phyloP scores from a whole-genome alignment of 768 basidiomycete species.

The Leucosporidium yakuticum region DNA sequence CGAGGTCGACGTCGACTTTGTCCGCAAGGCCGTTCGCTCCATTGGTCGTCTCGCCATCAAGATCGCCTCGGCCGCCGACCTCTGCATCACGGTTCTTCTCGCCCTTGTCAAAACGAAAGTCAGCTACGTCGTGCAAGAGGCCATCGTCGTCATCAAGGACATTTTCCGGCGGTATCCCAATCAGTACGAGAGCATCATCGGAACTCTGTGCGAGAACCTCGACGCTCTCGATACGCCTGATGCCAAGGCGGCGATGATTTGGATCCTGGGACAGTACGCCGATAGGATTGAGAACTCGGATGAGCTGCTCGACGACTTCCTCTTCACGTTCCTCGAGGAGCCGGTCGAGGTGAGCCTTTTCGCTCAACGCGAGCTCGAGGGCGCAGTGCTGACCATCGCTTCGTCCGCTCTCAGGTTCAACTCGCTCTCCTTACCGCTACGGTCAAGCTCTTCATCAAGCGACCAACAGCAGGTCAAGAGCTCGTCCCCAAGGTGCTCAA shows the following conservation, averaged over 20 bases:
- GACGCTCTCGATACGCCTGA: constrained; percentile 92
- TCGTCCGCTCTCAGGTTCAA: constrained; percentile 66
- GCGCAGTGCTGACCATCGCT: neutral
- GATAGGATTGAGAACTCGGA: constrained; percentile 92
- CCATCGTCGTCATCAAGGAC: constrained; percentile 94
- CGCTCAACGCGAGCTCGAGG: neutral
- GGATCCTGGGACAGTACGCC: constrained; percentile 96
- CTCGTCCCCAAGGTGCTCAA: constrained; percentile 92
- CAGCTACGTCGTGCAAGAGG: constrained; percentile 93
- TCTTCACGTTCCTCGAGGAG: constrained; percentile 85
- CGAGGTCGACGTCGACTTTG: constrained; percentile 96
- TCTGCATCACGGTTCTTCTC: constrained; percentile 79
- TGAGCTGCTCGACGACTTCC: constrained; percentile 84
- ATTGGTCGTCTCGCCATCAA: constrained; percentile 98
- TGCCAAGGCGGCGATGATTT: constrained; percentile 93
- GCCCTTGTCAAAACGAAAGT: constrained; percentile 87
- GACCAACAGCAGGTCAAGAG: constrained; percentile 78
- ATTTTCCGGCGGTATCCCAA: constrained; percentile 96
- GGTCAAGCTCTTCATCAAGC: constrained; percentile 93
- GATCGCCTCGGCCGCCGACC: constrained; percentile 78
- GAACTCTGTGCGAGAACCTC: constrained; percentile 82
- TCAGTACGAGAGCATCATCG: constrained; percentile 92
- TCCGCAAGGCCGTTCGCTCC: constrained; percentile 92
- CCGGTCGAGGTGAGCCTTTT: constrained; percentile 66
- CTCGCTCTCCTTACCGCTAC: constrained; percentile 85